Evolutionary conservation across 192 early-diverging fungal genomes (phyloP), one percentile per base, ranked within the genome.

Genomic region (Gigaspora rosea): DNA sequence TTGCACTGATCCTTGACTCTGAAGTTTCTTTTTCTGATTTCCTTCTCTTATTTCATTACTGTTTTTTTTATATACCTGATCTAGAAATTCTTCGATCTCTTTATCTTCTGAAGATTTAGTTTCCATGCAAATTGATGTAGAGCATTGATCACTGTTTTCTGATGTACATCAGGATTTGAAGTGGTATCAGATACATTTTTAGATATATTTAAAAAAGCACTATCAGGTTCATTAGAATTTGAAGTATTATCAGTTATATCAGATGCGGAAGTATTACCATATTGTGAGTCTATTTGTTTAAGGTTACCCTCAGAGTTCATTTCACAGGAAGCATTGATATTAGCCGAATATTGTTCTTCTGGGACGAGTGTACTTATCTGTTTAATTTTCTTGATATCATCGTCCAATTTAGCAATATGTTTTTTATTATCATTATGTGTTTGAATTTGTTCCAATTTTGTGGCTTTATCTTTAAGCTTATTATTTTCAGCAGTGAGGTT

Each of bases 361-460:
- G 63, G 22, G 22, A 65, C 5, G 10, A 65, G 63, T 65, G 63
- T 65, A 65, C 63, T 65, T 65, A 65, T 8, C 63, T 68, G 66
- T 47, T 65, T 64, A 18, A 33, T 65, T 65, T 33, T 22, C 62
- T 27, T 2, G 62, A 27, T 27, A 35, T 64, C 20, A 2, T 9
- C 35, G 22, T 9, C 52, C 4, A 27, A 13, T 65, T 41, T 41
- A 41, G 3, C 41, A 41, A 41, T 41, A 3, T 41, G 41, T 3
- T 41, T 41, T 41, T 41, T 41, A 41, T 41, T 41, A 41, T 41
- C 41, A 41, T 7, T 41, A 6, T 68, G 66, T 47, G 33, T 47
- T 6, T 67, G 41, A 11, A n/a, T 68, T 46, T 68, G 66, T 68
- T 68, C 66, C 66, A 68, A 68, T 68, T 68, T 68, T 4, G 66